Evolutionary conservation across 2,329 filamentous ascomycete species (phyloP), one percentile per base, ranked within the genome.

Genomic region (Chrysosporium queenslandicum): DNA sequence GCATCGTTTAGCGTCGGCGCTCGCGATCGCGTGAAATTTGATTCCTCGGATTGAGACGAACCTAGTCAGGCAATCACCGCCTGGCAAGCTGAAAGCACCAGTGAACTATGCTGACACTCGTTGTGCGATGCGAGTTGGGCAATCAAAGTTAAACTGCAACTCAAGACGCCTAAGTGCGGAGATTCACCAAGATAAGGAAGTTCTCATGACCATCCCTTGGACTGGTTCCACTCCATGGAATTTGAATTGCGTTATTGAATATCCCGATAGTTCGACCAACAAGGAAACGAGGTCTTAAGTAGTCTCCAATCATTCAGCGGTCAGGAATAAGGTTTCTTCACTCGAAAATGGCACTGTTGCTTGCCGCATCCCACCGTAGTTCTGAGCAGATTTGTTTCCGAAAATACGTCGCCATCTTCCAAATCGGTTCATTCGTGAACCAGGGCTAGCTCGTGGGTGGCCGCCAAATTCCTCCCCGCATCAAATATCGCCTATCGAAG

Each of bases 161-260:
- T 41, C 47, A 21, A 42, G 47, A 41, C 47, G 47, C 37, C 39
- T 21, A 32, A 30, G 16, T 32, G 47, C 47, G 47, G 47, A 41
- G 47, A 42, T 21, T 50, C 16, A 18, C 37, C 12, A 50, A 11
- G 21, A 18, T 21, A 25, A 23, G 34, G 25, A n/a, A 23, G 16
- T 32, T 34, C 32, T 37, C 20, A 36, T 27, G 45, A 47, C 30
- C 34, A 18, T 40, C 14, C 36, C 18, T 50, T 34, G 39, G 23
- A 34, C n/a, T 14, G 47, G 45, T 40, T 29, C 46, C 46, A 41
- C 46, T 41, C 21, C 45, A 25, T 18, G 12, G 18, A 37, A n/a
- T 34, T 7, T 23, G 27, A 29, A 27, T 14, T 9, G 18, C 32
- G 9, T 20, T 30, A 27, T 16, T 43, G 40, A 43, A 27, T 3